These are phyloP conservation scores for Francoa sonchifolia DNA, from an alignment of 441 rosid species.

Conservation along the genomic window DNA sequence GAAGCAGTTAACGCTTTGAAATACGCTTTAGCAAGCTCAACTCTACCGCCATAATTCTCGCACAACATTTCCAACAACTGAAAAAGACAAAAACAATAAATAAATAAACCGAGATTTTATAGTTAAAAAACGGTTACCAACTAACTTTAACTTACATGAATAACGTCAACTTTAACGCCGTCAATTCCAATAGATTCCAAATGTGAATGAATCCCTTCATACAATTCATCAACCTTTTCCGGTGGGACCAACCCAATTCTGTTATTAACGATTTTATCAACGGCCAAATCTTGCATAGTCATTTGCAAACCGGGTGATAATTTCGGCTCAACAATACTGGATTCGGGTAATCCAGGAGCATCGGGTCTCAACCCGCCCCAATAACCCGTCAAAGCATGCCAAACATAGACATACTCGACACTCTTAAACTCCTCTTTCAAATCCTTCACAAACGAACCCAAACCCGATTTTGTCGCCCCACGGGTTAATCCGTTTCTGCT, in stretches of 20 bases:
- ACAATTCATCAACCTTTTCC: slow-evolving; percentile 41
- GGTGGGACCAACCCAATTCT: slow-evolving; percentile 68
- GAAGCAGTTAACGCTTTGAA: slow-evolving; percentile 65
- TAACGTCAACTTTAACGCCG: slow-evolving; percentile 94
- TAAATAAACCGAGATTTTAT: too few species aligned
- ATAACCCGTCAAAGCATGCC: slow-evolving; percentile 91
- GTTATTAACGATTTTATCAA: slow-evolving; percentile 59
- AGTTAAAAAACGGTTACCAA: not conserved
- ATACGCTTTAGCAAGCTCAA: slow-evolving; percentile 74
- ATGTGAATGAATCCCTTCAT: slow-evolving; percentile 74
- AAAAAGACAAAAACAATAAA: not conserved
- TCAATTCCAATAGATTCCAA: slow-evolving; percentile 58
- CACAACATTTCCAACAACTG: slow-evolving; percentile 76
- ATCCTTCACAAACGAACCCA: slow-evolving; percentile 70
- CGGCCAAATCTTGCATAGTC: slow-evolving; percentile 85
- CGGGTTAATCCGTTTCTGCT: slow-evolving; percentile 18
- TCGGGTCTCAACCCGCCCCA: slow-evolving; percentile 85
- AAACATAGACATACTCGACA: slow-evolving; percentile 69
- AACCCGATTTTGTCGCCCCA: slow-evolving; percentile 31
- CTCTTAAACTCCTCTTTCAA: slow-evolving; percentile 62
- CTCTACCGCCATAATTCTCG: slow-evolving; percentile 85
- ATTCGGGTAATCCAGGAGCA: slow-evolving; percentile 48
- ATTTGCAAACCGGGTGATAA: slow-evolving; percentile 51
- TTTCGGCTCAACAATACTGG: slow-evolving; percentile 32
- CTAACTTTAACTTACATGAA: slow-evolving; percentile 46